phyloP scores from a whole-genome alignment of 139 green algal genomes.

The Raphidocelis subcapitata region DNA sequence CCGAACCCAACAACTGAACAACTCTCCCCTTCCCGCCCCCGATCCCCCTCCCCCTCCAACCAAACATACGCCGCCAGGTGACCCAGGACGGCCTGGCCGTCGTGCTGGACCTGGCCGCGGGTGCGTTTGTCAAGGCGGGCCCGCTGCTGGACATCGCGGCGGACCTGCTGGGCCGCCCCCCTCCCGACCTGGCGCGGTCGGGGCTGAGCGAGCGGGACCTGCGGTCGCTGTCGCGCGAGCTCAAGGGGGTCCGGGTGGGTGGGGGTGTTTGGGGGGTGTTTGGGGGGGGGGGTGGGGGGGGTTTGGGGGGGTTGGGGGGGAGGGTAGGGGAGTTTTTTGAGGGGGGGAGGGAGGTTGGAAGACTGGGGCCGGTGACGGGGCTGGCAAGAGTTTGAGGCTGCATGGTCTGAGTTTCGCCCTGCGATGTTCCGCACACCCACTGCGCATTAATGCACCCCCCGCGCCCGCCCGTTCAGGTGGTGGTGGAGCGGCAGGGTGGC shows the following conservation, averaged over 20 bases:
- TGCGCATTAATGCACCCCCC: too few species aligned
- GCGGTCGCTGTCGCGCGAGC: neutral
- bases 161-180: neutral
- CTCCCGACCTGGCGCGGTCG: neutral
- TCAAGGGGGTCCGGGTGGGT: constrained; percentile 21
- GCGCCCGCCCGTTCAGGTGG: too few species aligned
- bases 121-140: constrained; percentile 46
- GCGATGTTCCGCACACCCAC: too few species aligned
- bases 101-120: constrained; percentile 57
- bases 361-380: constrained; percentile 12
- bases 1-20: too few species aligned
- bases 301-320: neutral
- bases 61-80: too few species aligned
- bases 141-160: constrained; percentile 30
- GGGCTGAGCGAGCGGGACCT: constrained; percentile 10
- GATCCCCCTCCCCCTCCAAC: too few species aligned
- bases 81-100: constrained; percentile 46
- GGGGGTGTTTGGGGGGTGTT: neutral
- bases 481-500: too few species aligned
- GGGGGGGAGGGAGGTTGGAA: neutral
- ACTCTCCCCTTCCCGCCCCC: too few species aligned
- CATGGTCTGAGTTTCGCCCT: neutral
- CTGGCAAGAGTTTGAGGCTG: neutral
- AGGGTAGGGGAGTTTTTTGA: constrained; percentile 1
- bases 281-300: neutral